Conservation (phyloP, 805 yeast species). For the Myxozyma kluyveri region DNA sequence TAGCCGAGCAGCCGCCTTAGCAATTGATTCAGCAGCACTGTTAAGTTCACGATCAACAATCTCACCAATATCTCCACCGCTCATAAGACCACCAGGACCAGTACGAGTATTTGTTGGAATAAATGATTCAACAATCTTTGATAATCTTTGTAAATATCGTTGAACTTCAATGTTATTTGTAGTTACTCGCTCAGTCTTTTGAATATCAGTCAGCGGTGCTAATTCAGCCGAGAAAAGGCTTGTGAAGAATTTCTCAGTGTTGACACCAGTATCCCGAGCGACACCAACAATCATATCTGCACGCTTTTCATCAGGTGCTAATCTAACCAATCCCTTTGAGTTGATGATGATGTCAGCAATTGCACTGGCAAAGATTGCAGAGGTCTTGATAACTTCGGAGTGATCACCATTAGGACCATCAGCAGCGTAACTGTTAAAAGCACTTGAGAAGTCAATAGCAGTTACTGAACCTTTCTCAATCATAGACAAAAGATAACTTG, state of each 20-base stretch:
- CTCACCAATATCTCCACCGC: slow-evolving; percentile 59
- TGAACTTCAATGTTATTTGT: slow-evolving; percentile 73
- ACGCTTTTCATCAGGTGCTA: slow-evolving; percentile 49
- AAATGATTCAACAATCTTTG: slow-evolving; percentile 55
- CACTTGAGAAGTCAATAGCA: slow-evolving; percentile 76
- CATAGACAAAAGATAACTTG: slow-evolving; percentile 63
- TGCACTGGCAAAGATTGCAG: slow-evolving; percentile 61
- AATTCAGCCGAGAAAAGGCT: slow-evolving; percentile 56
- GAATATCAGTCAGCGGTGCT: slow-evolving; percentile 54
- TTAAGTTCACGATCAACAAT: slow-evolving; percentile 71
- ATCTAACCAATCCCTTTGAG: slow-evolving; percentile 65
- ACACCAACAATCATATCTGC: slow-evolving; percentile 50
- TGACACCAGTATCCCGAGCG: slow-evolving; percentile 58
- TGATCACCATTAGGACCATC: slow-evolving; percentile 72
- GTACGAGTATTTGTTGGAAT: slow-evolving; percentile 43
- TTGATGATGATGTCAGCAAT: slow-evolving; percentile 62
- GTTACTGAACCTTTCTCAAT: slow-evolving; percentile 66
- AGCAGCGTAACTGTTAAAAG: slow-evolving; percentile 69
- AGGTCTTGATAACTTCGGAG: slow-evolving; percentile 55
- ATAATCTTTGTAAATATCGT: slow-evolving; percentile 59
- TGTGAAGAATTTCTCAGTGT: slow-evolving; percentile 60
- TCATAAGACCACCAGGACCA: slow-evolving; percentile 33
- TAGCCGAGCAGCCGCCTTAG: slow-evolving; percentile 61
- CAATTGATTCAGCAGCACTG: slow-evolving; percentile 67
- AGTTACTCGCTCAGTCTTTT: slow-evolving; percentile 72